Conservation (phyloP, 2,329 filamentous ascomycete species). For the Orbilia oligospora region DNA sequence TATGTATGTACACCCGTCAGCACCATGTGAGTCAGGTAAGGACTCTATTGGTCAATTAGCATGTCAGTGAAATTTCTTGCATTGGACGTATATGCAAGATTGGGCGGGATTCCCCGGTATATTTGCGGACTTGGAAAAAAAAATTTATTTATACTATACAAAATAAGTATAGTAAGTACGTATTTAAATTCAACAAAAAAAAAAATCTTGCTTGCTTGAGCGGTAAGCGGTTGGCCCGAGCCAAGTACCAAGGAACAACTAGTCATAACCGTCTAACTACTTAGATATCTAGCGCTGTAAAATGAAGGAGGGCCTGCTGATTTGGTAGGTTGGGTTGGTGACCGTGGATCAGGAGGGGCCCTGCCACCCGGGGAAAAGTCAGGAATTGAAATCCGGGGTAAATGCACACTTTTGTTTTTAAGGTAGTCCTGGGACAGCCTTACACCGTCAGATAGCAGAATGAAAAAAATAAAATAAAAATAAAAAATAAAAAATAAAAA, state of each 20-base stretch:
- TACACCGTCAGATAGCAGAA: constrained; percentile 13
- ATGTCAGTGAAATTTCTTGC: not conserved
- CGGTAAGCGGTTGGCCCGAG: not conserved
- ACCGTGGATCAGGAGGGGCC: constrained; percentile 25
- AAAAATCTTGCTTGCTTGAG: not conserved
- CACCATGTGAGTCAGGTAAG: not conserved
- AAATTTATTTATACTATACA: not conserved
- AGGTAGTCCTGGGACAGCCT: constrained; percentile 7
- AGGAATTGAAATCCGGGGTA: constrained; percentile 26
- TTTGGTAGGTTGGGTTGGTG: not conserved
- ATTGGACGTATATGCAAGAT: constrained; percentile 20
- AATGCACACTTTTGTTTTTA: constrained; percentile 16
- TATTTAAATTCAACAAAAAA: too few relatives aligned
- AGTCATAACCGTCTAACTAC: too few relatives aligned
- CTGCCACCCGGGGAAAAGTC: not conserved
- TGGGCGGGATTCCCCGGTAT: constrained; percentile 4
- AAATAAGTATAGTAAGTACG: too few relatives aligned
- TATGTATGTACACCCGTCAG: not conserved
- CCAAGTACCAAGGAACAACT: too few relatives aligned
- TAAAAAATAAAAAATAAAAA: too few relatives aligned
- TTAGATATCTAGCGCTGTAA: too few relatives aligned
- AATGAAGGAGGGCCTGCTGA: too few relatives aligned
- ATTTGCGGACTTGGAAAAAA: constrained; percentile 1
- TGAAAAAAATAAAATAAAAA: not conserved
- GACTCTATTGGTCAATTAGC: constrained; percentile 12